Conservation (phyloP, 2,329 filamentous ascomycete species). For the Exophiala aquamarina region DNA sequence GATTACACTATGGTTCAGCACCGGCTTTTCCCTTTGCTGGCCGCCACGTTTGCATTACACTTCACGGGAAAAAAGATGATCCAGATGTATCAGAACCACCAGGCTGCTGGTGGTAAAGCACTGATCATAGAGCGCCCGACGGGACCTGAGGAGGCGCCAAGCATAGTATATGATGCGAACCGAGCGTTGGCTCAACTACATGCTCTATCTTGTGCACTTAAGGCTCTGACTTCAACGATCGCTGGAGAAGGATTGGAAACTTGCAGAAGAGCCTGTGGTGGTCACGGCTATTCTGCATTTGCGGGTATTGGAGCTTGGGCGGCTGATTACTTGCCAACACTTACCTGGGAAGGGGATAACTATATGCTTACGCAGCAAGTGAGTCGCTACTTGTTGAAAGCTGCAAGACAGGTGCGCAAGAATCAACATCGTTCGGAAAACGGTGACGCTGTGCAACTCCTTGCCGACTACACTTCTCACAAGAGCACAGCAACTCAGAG, state of each 20-base stretch:
- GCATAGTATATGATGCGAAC: too few species aligned
- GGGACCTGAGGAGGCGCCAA: too few species aligned
- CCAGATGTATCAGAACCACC: constrained; percentile 43
- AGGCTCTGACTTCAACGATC: constrained; percentile 68
- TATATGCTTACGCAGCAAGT: constrained; percentile 81
- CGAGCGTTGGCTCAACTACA: constrained; percentile 66
- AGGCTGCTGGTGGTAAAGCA: constrained; percentile 44
- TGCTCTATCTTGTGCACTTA: constrained; percentile 72
- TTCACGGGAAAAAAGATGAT: constrained; percentile 46
- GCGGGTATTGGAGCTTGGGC: constrained; percentile 62
- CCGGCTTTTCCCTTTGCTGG: constrained; percentile 51
- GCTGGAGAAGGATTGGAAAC: constrained; percentile 73
- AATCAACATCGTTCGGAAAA: constrained; percentile 40
- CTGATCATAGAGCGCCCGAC: too few species aligned
- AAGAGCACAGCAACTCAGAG: constrained; percentile 67
- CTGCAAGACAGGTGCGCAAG: too few species aligned
- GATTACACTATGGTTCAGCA: constrained; percentile 57
- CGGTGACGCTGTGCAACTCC: constrained; percentile 57
- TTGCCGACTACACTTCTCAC: constrained; percentile 56
- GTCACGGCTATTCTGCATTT: constrained; percentile 54
- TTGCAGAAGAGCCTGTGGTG: constrained; percentile 72
- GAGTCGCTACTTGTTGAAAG: constrained; percentile 72
- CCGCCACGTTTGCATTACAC: constrained; percentile 52
- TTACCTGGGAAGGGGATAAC: constrained; percentile 75
- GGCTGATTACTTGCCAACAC: constrained; percentile 69